These are phyloP conservation scores for Nicotiana attenuata DNA, from an alignment of 257 asterid genomes.

Conservation along the genomic window DNA sequence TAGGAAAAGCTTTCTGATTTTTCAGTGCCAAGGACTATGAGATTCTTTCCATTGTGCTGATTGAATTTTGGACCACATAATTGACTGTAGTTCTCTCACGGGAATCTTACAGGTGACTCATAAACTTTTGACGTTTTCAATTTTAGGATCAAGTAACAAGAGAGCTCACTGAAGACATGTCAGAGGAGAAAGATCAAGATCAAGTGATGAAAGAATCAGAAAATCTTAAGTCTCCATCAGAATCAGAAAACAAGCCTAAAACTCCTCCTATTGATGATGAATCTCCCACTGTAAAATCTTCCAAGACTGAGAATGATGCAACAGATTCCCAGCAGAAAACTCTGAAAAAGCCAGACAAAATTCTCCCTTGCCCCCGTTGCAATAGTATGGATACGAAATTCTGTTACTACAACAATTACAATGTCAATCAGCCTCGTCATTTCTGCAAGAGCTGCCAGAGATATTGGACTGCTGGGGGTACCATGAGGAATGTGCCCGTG, in stretches of 20 bases:
- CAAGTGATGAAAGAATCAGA: slow-evolving; percentile 28
- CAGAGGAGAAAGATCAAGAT: slow-evolving; percentile 24
- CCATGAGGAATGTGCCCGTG: slow-evolving; percentile 87
- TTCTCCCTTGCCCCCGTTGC: slow-evolving; percentile 93
- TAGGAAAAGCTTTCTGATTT: neutral
- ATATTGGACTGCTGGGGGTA: slow-evolving; percentile 97
- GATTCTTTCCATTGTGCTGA: neutral
- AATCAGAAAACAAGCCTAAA: slow-evolving; percentile 24
- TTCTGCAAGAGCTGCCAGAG: slow-evolving; percentile 93
- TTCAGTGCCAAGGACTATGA: neutral
- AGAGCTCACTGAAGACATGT: slow-evolving; percentile 22
- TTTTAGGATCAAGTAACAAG: slow-evolving; percentile 38
- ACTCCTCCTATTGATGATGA: slow-evolving; percentile 38
- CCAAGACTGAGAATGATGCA: slow-evolving; percentile 34
- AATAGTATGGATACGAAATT: slow-evolving; percentile 88
- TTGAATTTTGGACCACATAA: neutral
- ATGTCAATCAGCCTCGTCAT: slow-evolving; percentile 81
- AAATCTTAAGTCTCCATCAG: slow-evolving; percentile 17
- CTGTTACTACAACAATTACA: slow-evolving; percentile 91
- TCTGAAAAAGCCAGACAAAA: slow-evolving; percentile 79
- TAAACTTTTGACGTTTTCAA: neutral
- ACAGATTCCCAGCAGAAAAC: slow-evolving; percentile 41
- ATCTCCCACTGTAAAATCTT: slow-evolving; percentile 19
- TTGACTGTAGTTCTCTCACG: neutral
- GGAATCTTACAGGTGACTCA: slow-evolving; percentile 1